phyloP scores from a whole-genome alignment of 768 basidiomycete genomes.

The Psilocybe tampanensis region DNA sequence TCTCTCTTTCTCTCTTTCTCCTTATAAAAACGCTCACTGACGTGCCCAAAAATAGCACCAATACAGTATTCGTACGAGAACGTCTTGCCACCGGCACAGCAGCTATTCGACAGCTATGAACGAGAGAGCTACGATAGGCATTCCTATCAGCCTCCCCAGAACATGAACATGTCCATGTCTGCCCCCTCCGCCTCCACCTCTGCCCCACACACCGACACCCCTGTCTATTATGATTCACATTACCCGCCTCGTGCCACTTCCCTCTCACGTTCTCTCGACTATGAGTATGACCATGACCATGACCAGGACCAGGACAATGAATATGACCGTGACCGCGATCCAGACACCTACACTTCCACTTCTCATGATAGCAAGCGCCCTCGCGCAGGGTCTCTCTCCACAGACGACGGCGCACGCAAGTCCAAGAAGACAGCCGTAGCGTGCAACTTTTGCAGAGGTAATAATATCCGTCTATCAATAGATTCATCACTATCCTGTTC shows the following conservation, averaged over 20 bases:
- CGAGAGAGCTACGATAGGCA: too few species aligned
- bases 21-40: background rate
- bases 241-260: too few species aligned
- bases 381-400: conserved; percentile 24
- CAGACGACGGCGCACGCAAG: conserved; percentile 29
- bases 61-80: conserved; percentile 6
- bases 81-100: background rate
- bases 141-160: too few species aligned
- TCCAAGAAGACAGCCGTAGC: conserved; percentile 61
- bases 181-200: too few species aligned
- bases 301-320: background rate
- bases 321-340: conserved; percentile 7
- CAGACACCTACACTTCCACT: conserved; percentile 22
- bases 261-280: too few species aligned
- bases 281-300: background rate
- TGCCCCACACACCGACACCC: too few species aligned
- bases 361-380: conserved; percentile 32
- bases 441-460: conserved; percentile 80
- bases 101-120: too few species aligned
- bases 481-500: background rate
- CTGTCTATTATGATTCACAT: too few species aligned
- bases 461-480: conserved; percentile 29
- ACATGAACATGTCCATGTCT: too few species aligned
- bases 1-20: too few species aligned
- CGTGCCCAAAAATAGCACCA: conserved; percentile 1